phyloP scores from a whole-genome alignment of 139 green algal species.

The Picochlorum sp. region DNA sequence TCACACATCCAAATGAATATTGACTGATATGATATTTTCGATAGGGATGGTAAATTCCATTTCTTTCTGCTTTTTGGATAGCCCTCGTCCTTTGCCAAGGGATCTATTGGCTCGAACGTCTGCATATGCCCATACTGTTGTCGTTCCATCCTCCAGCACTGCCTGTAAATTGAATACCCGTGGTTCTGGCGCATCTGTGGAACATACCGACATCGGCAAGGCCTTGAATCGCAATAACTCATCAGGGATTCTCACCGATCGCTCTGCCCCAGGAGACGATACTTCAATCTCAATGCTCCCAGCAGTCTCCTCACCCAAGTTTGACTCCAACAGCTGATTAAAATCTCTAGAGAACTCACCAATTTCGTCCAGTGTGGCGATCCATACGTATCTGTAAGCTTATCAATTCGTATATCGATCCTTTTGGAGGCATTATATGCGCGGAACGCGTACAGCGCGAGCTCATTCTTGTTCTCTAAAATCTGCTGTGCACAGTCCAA shows the following conservation, averaged over 20 bases:
- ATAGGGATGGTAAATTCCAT: slow-evolving; percentile 30
- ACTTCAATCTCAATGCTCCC: slow-evolving; percentile 58
- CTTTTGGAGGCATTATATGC: slow-evolving; percentile 9
- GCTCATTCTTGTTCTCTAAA: not conserved
- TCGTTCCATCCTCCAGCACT: slow-evolving; percentile 22
- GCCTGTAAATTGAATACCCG: slow-evolving; percentile 1
- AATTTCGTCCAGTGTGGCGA: slow-evolving; percentile 54
- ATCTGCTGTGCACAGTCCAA: slow-evolving; percentile 14
- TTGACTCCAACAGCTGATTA: slow-evolving; percentile 24
- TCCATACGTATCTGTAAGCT: slow-evolving; percentile 49
- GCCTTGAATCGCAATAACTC: slow-evolving; percentile 43
- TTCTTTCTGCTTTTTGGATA: slow-evolving; percentile 48
- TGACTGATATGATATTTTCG: slow-evolving; percentile 27
- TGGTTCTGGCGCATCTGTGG: not conserved
- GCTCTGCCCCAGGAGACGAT: slow-evolving; percentile 56
- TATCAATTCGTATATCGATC: slow-evolving; percentile 58
- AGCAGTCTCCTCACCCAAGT: slow-evolving; percentile 36
- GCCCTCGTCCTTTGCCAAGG: slow-evolving; percentile 39
- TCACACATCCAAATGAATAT: slow-evolving; percentile 60
- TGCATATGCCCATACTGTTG: slow-evolving; percentile 44
- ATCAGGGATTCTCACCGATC: slow-evolving; percentile 37
- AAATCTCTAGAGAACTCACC: slow-evolving; percentile 37
- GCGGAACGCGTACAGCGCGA: slow-evolving; percentile 25
- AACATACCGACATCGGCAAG: slow-evolving; percentile 51
- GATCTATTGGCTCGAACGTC: slow-evolving; percentile 52